Base-by-base conservation (phyloP, 2,329 filamentous ascomycete genomes). In the Tricladium varicosporioides region DNA sequence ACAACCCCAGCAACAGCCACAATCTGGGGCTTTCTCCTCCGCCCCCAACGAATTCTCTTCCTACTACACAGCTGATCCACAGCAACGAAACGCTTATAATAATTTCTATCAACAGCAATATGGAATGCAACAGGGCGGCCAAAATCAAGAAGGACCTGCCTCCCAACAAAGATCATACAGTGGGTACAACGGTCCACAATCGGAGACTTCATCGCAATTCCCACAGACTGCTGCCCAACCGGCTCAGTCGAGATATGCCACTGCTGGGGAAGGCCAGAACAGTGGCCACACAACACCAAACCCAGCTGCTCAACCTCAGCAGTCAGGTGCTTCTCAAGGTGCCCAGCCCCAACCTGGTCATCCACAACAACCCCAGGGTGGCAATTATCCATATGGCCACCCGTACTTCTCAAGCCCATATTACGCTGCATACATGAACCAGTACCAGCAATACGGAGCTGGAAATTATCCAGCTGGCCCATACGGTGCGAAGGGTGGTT, bases 281-380 rank as follows among this genome's bases (percentile, higher is more conserved):
- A 96, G 91, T 71, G 93, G 92, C 46, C 88, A 94, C 72, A 93
- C 88, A 67, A 97, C 92, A 2, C 92, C 93, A 36, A 94, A 95
- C 76, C 92, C 92, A 27, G 80, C 87, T 43, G 73, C 83, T 58
- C 80, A 80, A 58, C 77, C 74, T 52, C 78, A 81, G 60, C 80
- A 80, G 49, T 72, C 74, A 59, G 71, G 71, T 8, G 73, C 75
- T 60, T 78, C 74, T 55, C 79, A 82, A 60, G 69, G 66, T 50
- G 62, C 68, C 53, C 69, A 72, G 50, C 66, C 70, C 48, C 71
- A 74, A 59, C 67, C 69, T 16, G 75, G 76, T 10, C 81, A 83
- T 69, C 76, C 75, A 48, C 81, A 82, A 67, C 75, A 75, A 60
- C 77, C 75, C 45, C 78, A 80, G 65, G 69, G 65, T 43, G 71